Conservation (phyloP, 768 basidiomycete genomes). For the Termitomyces sp. region DNA sequence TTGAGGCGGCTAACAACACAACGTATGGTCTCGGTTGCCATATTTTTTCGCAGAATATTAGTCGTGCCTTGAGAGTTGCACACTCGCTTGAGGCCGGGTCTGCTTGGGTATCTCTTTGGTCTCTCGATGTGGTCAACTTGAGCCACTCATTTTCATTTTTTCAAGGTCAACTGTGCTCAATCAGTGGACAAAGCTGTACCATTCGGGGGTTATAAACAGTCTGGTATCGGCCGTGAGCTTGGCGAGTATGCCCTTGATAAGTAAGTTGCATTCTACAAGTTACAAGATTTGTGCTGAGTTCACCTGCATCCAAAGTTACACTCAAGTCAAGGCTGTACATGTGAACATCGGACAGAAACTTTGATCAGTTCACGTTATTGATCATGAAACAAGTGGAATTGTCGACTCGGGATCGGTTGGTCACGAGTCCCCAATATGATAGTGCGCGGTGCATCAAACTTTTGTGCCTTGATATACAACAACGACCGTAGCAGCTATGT, state of each 20-base stretch:
- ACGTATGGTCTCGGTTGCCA: conserved; percentile 16
- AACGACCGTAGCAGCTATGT: background rate
- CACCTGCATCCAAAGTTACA: conserved; percentile 9
- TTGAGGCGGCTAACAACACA: conserved; percentile 19
- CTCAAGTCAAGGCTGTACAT: conserved; percentile 18
- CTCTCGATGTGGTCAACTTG: background rate
- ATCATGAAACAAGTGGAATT: background rate
- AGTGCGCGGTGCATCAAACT: background rate
- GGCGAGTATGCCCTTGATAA: conserved; percentile 23
- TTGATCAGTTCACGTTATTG: background rate
- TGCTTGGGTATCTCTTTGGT: conserved; percentile 12
- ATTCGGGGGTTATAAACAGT: conserved; percentile 25
- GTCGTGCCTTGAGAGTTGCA: conserved; percentile 17
- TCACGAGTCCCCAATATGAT: background rate
- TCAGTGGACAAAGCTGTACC: conserved; percentile 14
- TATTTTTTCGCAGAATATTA: conserved; percentile 18
- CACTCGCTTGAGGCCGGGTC: conserved; percentile 19
- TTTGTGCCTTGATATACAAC: background rate
- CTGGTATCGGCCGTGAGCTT: conserved; percentile 21
- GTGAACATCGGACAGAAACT: conserved; percentile 15
- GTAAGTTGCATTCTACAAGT: conserved; percentile 5
- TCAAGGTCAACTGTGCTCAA: conserved; percentile 19
- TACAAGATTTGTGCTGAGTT: background rate
- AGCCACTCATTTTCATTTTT: background rate
- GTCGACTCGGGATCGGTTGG: background rate